Evolutionary conservation across 495 filamentous ascomycete genomes (phyloP), one percentile per base, ranked within the genome.

Genomic region (Hyaloscypha hepaticicola): DNA sequence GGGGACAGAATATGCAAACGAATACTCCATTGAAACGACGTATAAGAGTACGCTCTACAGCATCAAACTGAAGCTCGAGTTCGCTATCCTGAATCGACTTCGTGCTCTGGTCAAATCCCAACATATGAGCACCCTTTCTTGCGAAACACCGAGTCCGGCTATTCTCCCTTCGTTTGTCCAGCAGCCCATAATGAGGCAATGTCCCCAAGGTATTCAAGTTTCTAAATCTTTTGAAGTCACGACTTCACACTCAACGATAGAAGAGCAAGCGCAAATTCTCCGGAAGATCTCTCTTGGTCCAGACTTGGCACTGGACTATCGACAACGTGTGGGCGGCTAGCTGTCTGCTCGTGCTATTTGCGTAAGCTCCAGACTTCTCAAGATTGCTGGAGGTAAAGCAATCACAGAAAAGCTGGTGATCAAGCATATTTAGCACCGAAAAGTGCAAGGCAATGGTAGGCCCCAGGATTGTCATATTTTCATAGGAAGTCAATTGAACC

Each of bases 61-160:
- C 74, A 74, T 88, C 60, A 89, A 89, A 69, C 74, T 89, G 38
- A 88, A 87, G 70, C 75, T 86, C 16, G 86, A 89, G 71, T 84
- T 86, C 61, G 81, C 79, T 14, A 82, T 88, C 52, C 78, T 88
- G 29, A 83, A 85, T 58, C 78, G 33, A 19, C 38, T 45, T 45
- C 38, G 38, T 14, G 9, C 38, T 45, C 48, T 50, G 5, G 45
- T 49, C 22, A 49, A 45, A 19, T 45, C 38, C 14, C 38, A 45
- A 19, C 38, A 45, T 45, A 9, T 0, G 12, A 45, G 38, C 4
- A 45, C 38, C 19, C 38, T 45, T 45, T 45, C 38, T 45, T 9
- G 38, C 16, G 11, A 45, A 45, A 45, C 38, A 14, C 38, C 38
- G 3, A 19, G 11, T 45, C 38, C 16, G 11, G 38, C 9, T 16